Base-by-base conservation (phyloP, 2,329 filamentous ascomycete genomes). In the Xylaria sp. region DNA sequence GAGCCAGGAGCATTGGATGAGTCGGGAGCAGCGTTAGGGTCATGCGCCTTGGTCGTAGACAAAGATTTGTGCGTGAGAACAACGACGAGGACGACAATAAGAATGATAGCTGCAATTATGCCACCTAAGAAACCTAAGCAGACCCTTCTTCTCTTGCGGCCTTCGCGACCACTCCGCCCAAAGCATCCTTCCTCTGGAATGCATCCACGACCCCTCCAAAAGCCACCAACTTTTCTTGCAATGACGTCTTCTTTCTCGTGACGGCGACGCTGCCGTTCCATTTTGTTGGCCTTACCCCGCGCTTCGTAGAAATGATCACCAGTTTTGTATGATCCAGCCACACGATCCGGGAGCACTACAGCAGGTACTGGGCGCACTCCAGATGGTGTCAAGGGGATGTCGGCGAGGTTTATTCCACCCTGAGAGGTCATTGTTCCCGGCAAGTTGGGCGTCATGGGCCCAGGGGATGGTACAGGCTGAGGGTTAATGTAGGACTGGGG, bases 201-300 rank as follows among this genome's bases (percentile, higher is more conserved):
- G 69, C 87, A 91, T 10, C 86, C 87, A 57, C 90, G 85, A 1
- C 90, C 90, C 74, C 87, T 86, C 89, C 90, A 92, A 50, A 88
- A 83, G 3, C 88, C 86, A 1, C 90, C 89, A 0, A 84, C 77
- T 70, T 85, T 88, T 58, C 83, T 84, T 1, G 87, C 88, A 21
- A 86, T 74, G 2, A 83, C 83, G 48, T 93, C 91, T 78, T 93
- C 90, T 68, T 90, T 91, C 76, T 93, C 90, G 66, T 86, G 85
- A 23, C 84, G 86, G 69, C 83, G 85, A 66, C 84, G 85, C 75
- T 82, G 83, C 51, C 82, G 83, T 77, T 86, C 90, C 66, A 78
- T 80, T 72, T 79, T 84, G 66, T 84, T 81, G 35, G 79, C 79
- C 40, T 76, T 79, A 47, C 81, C 85, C 37, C 78, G 74, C 3